Percentiles rank a stretch among this genome's conserved stretches.
phyloP scores from a whole-genome alignment of 208 protist species.

The Acanthamoeba triangularis region DNA sequence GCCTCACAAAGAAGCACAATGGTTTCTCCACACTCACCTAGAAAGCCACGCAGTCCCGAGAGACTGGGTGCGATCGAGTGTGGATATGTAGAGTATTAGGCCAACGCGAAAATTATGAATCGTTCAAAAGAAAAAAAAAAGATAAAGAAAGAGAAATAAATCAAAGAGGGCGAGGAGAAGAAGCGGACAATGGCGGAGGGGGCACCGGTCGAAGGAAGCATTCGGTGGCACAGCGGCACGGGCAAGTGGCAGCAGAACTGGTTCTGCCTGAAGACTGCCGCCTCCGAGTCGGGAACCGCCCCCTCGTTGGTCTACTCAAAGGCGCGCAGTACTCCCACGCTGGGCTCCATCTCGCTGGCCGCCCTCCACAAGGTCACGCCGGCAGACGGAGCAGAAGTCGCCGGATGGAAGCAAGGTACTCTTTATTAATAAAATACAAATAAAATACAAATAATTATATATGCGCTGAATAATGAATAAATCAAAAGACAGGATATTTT shows the following conservation, averaged over 20 bases:
- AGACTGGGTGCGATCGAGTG: too few species aligned
- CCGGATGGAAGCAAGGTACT: constrained; percentile 17
- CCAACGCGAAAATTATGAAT: too few species aligned
- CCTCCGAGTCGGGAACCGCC: background rate
- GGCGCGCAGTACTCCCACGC: background rate
- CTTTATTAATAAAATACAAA: background rate
- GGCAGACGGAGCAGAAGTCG: background rate
- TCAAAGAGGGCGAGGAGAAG: background rate
- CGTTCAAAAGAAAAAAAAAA: too few species aligned
- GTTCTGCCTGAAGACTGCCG: background rate
- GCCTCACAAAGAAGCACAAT: too few species aligned
- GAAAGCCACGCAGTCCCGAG: too few species aligned
- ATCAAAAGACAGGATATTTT: too few species aligned
- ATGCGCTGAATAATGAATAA: too few species aligned
- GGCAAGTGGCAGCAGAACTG: constrained; percentile 47
- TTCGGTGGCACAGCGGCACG: background rate
- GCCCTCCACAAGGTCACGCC: background rate
- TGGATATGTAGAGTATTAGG: too few species aligned
- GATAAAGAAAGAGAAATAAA: background rate
- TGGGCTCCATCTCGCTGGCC: background rate
- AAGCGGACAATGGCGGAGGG: background rate
- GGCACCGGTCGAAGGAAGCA: background rate
- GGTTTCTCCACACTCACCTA: too few species aligned
- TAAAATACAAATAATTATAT: background rate
- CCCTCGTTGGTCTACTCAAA: background rate